Evolutionary conservation across 2,329 filamentous ascomycete species (phyloP).

Genomic region (Didymella segeticola): DNA sequence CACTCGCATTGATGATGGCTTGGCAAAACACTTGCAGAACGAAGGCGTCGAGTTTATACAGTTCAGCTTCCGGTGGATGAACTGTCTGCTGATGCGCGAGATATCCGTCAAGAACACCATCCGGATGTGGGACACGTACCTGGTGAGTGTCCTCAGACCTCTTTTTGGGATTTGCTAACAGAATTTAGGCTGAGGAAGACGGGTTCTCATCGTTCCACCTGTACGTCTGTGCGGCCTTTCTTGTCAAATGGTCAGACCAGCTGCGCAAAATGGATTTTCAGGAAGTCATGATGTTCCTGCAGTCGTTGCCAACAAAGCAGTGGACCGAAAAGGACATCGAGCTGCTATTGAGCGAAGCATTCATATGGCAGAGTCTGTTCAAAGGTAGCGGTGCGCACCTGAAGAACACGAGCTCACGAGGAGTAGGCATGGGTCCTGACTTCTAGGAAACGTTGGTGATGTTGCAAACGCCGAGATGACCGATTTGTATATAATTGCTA

Average conservation of each 20-base stretch:
- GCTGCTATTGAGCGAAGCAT: slow-evolving; percentile 91
- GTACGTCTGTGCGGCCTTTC: slow-evolving; percentile 96
- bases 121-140: slow-evolving; percentile 99
- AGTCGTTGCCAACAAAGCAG: slow-evolving; percentile 86
- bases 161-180: slow-evolving; percentile 20
- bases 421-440: slow-evolving; percentile 50
- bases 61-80: slow-evolving; percentile 99
- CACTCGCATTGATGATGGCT: slow-evolving; percentile 79
- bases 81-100: slow-evolving; percentile 96
- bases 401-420: slow-evolving; percentile 47
- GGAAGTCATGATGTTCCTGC: slow-evolving; percentile 99
- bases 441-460: slow-evolving; percentile 26
- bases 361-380: slow-evolving; percentile 98
- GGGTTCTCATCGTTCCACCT: slow-evolving; percentile 98
- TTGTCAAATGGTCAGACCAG: slow-evolving; percentile 98
- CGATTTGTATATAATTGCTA: slow-evolving; percentile 18
- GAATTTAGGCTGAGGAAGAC: slow-evolving; percentile 85
- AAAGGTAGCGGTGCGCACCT: slow-evolving; percentile 93
- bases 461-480: slow-evolving; percentile 20
- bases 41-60: slow-evolving; percentile 98
- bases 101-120: slow-evolving; percentile 96
- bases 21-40: slow-evolving; percentile 87
- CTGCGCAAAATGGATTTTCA: slow-evolving; percentile 97
- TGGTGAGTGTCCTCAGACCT: slow-evolving; percentile 65
- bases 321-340: slow-evolving; percentile 99